phyloP scores from a whole-genome alignment of 2,329 filamentous ascomycete genomes.

The Penicillium decumbens region DNA sequence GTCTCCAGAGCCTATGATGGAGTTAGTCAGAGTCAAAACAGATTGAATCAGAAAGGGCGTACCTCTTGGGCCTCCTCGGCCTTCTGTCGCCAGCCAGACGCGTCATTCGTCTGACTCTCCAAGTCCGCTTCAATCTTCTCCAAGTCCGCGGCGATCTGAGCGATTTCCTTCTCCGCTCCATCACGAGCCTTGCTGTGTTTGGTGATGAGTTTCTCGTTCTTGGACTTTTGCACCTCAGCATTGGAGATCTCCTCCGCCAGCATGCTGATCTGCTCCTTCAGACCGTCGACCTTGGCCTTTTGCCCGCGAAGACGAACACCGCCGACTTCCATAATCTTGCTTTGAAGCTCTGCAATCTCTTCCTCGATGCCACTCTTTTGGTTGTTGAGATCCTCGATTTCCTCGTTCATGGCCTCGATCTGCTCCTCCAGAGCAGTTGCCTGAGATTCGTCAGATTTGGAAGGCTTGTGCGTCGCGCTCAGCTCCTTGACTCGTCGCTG shows the following conservation, averaged over 20 bases:
- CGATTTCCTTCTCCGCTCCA: conserved; percentile 75
- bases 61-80: conserved; percentile 76
- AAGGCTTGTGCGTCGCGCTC: conserved; percentile 71
- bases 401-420: conserved; percentile 67
- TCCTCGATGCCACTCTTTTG: conserved; percentile 88
- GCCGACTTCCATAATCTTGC: conserved; percentile 97
- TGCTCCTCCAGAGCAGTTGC: conserved; percentile 70
- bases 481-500: conserved; percentile 83
- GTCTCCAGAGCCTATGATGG: conserved; percentile 57
- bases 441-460: conserved; percentile 72
- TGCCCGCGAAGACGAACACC: conserved; percentile 88
- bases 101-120: conserved; percentile 68
- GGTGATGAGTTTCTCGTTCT: conserved; percentile 83
- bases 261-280: conserved; percentile 79
- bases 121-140: conserved; percentile 76
- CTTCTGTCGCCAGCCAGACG: conserved; percentile 65
- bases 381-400: conserved; percentile 71
- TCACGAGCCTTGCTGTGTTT: conserved; percentile 81
- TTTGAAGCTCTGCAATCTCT: conserved; percentile 87
- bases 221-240: conserved; percentile 81
- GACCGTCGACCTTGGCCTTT: conserved; percentile 80
- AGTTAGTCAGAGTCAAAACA: conserved; percentile 21
- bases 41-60: conserved; percentile 12
- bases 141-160: conserved; percentile 65
- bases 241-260: conserved; percentile 77